A percentile compares a stretch with the other conserved stretches of the same genome.
These are phyloP conservation scores for Ophiostoma australiae DNA, from an alignment of 2,329 filamentous ascomycete genomes.

Conservation along the genomic window DNA sequence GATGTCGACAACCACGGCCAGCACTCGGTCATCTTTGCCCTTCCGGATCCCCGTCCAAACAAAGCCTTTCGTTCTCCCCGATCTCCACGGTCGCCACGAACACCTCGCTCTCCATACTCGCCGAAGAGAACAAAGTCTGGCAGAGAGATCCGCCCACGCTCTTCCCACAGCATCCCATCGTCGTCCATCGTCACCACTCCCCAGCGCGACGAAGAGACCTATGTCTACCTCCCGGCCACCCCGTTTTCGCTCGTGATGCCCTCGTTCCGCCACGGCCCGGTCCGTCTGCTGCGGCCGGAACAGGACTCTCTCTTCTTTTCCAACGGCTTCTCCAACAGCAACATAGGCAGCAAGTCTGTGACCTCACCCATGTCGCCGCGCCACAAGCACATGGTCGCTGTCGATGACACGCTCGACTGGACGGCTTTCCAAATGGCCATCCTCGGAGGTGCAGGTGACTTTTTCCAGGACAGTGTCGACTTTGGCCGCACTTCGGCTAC, in stretches of 20 bases:
- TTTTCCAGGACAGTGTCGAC: slow-evolving; percentile 43
- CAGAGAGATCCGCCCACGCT: neutral
- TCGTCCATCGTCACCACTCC: slow-evolving; percentile 17
- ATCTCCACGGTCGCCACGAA: neutral
- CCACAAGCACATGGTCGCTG: slow-evolving; percentile 26
- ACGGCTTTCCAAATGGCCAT: slow-evolving; percentile 63
- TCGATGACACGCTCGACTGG: slow-evolving; percentile 56
- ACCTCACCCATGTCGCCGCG: slow-evolving; percentile 10
- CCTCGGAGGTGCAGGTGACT: slow-evolving; percentile 51
- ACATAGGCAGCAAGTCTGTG: neutral
- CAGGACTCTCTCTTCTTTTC: neutral
- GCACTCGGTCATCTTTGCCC: slow-evolving; percentile 11
- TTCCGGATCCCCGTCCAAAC: neutral
- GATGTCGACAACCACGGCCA: slow-evolving; percentile 21
- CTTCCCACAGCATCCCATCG: neutral
- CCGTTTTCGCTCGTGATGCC: slow-evolving; percentile 48
- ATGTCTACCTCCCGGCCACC: slow-evolving; percentile 47
- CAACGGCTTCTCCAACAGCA: slow-evolving; percentile 10
- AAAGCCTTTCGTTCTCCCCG: neutral
- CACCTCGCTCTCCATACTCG: slow-evolving; percentile 2
- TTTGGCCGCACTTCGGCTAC: slow-evolving; percentile 34
- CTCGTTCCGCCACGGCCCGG: slow-evolving; percentile 50
- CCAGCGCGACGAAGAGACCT: slow-evolving; percentile 29
- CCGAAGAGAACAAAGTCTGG: neutral
- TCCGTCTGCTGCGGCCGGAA: slow-evolving; percentile 48